A percentile compares a stretch with the other conserved stretches of the same genome.
phyloP scores from a whole-genome alignment of 2,329 filamentous ascomycete genomes.

The Aspergillus terreus region DNA sequence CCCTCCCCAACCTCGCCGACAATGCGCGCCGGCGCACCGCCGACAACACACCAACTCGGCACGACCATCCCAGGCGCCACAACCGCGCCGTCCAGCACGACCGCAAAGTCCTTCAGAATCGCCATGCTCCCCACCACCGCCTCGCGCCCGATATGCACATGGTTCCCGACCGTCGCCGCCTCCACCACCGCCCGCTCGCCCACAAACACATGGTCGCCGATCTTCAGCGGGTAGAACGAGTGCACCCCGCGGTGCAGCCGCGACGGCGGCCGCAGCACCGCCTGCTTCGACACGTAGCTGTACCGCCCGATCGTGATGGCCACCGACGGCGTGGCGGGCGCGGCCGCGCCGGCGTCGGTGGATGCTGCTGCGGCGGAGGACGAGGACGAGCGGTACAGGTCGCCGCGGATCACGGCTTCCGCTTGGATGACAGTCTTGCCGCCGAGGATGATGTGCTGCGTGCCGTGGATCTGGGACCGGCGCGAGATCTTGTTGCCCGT shows the following conservation, averaged over 20 bases:
- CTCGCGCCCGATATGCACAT: constrained; percentile 78
- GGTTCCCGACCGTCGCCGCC: constrained; percentile 75
- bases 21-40: constrained; percentile 72
- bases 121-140: constrained; percentile 80
- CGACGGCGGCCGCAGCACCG: constrained; percentile 76
- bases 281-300: constrained; percentile 78
- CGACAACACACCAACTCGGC: constrained; percentile 89
- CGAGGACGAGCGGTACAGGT: constrained; percentile 60
- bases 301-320: constrained; percentile 86
- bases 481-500: constrained; percentile 98
- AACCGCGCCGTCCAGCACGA: constrained; percentile 78
- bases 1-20: constrained; percentile 67
- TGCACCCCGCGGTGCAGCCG: constrained; percentile 69
- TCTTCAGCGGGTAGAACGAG: constrained; percentile 74
- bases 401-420: constrained; percentile 89
- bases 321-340: constrained; percentile 32
- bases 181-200: constrained; percentile 72
- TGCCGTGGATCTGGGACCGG: constrained; percentile 85
- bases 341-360: constrained; percentile 12
- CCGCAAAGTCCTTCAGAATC: constrained; percentile 90
- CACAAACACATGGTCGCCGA: constrained; percentile 92
- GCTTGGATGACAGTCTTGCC: constrained; percentile 95
- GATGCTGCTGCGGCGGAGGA: constrained; percentile 27
- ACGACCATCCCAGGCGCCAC: constrained; percentile 87
- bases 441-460: constrained; percentile 95